Conservation (phyloP, 495 filamentous ascomycete genomes). For the Penicillium ochrochloron region DNA sequence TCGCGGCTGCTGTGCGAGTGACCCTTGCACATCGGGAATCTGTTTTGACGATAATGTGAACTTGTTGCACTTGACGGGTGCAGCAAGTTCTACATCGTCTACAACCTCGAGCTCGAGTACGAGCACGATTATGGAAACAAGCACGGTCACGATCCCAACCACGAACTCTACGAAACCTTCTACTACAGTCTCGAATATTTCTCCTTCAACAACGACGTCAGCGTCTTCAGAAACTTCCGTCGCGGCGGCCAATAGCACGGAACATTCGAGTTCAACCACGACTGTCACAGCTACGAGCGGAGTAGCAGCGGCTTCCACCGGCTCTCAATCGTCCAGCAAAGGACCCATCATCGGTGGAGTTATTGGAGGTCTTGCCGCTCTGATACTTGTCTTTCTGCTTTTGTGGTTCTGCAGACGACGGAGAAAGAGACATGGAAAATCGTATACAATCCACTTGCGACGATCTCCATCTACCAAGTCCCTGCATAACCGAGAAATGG, state of each 20-base stretch:
- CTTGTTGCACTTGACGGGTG: slow-evolving; percentile 5
- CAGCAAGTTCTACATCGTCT: slow-evolving; percentile 3
- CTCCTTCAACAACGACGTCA: slow-evolving; percentile 2
- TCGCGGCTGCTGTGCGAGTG: slow-evolving; percentile 44
- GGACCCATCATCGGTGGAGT: slow-evolving; percentile 36
- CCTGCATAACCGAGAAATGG: slow-evolving; percentile 9
- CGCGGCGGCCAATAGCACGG: slow-evolving; percentile 2
- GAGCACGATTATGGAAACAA: not conserved
- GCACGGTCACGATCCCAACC: not conserved
- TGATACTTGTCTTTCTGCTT: slow-evolving; percentile 27
- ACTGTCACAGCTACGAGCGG: slow-evolving; percentile 4
- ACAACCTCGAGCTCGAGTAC: slow-evolving; percentile 6
- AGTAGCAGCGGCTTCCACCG: not conserved
- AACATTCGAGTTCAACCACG: not conserved
- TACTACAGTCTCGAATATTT: not conserved
- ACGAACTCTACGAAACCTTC: slow-evolving; percentile 2
- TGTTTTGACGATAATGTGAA: slow-evolving; percentile 36
- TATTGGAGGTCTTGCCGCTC: slow-evolving; percentile 28
- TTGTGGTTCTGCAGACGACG: slow-evolving; percentile 31
- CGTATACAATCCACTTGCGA: slow-evolving; percentile 12
- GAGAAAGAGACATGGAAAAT: slow-evolving; percentile 21
- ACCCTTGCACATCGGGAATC: slow-evolving; percentile 41
- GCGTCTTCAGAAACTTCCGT: slow-evolving; percentile 1
- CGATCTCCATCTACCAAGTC: not conserved
- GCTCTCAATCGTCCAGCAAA: slow-evolving; percentile 10